Evolutionary conservation across 2,329 filamentous ascomycete species (phyloP).

Genomic region (Monilinia fructicola): DNA sequence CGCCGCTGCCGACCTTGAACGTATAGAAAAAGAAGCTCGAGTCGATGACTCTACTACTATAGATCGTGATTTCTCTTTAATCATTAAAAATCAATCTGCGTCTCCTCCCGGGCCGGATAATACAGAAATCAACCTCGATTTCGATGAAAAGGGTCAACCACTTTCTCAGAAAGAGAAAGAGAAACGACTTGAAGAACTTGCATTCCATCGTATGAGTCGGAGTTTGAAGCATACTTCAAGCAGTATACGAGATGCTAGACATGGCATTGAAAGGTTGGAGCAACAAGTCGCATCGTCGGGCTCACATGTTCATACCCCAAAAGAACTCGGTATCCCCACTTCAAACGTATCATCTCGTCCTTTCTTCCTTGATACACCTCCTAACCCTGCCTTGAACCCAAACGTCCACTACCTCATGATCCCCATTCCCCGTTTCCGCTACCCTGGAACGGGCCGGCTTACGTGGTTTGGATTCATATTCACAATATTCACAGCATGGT

Average conservation of each 20-base stretch:
- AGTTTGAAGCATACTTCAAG: slow-evolving; percentile 52
- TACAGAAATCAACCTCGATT: slow-evolving; percentile 27
- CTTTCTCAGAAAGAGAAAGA: slow-evolving; percentile 38
- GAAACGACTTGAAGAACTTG: slow-evolving; percentile 43
- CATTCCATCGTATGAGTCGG: slow-evolving; percentile 53
- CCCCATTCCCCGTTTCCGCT: slow-evolving; percentile 31
- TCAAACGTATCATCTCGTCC: slow-evolving; percentile 13
- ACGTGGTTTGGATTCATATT: slow-evolving; percentile 37
- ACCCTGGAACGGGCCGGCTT: slow-evolving; percentile 30
- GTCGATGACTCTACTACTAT: slow-evolving; percentile 39
- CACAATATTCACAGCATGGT: slow-evolving; percentile 53
- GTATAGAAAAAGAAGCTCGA: slow-evolving; percentile 34
- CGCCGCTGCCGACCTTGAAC: slow-evolving; percentile 36
- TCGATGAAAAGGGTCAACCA: slow-evolving; percentile 30
- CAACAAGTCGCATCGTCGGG: slow-evolving; percentile 46
- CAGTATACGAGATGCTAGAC: slow-evolving; percentile 55
- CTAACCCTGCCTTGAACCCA: slow-evolving; percentile 4
- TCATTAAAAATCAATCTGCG: slow-evolving; percentile 6
- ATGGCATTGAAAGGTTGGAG: slow-evolving; percentile 59
- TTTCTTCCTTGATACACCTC: slow-evolving; percentile 3
- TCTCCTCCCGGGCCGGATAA: slow-evolving; percentile 12
- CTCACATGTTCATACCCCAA: slow-evolving; percentile 33
- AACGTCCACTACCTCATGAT: slow-evolving; percentile 30
- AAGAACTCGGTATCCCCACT: slow-evolving; percentile 6
- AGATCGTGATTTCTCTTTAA: slow-evolving; percentile 20